Percentiles rank a stretch among this genome's conserved stretches.
Evolutionary conservation across 208 protist genomes (phyloP).

Genomic region (Wallacemonas sp.): DNA sequence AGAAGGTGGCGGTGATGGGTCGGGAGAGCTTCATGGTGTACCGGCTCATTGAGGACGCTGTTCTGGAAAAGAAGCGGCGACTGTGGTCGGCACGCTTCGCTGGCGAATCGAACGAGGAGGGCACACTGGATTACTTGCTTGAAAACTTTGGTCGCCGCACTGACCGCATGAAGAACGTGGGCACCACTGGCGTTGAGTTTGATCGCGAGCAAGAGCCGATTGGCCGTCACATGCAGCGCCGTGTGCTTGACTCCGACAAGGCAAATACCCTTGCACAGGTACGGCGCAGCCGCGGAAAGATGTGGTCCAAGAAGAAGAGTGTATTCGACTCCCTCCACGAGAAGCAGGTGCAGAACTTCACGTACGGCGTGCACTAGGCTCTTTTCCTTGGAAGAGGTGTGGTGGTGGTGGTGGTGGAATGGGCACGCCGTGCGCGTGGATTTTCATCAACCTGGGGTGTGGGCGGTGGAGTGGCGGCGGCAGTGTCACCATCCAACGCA

Average conservation of each 20-base stretch:
- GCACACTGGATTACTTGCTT: slow-evolving; percentile 85
- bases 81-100: slow-evolving; percentile 83
- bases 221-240: slow-evolving; percentile 85
- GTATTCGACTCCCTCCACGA: slow-evolving; percentile 84
- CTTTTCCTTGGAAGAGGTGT: background rate
- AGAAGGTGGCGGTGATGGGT: slow-evolving; percentile 72
- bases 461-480: no score
- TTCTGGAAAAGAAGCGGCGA: slow-evolving; percentile 78
- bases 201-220: slow-evolving; percentile 92
- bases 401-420: background rate
- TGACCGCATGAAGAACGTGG: slow-evolving; percentile 57
- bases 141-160: slow-evolving; percentile 88
- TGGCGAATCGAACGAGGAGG: slow-evolving; percentile 83
- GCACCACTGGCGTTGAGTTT: slow-evolving; percentile 83
- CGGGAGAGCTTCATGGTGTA: slow-evolving; percentile 73
- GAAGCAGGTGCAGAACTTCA: slow-evolving; percentile 87
- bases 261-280: slow-evolving; percentile 72
- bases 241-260: slow-evolving; percentile 84
- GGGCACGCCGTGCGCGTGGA: no score
- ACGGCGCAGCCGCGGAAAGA: slow-evolving; percentile 66
- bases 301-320: slow-evolving; percentile 86
- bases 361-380: slow-evolving; percentile 65
- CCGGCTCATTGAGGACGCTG: slow-evolving; percentile 74
- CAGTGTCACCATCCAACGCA: no score
- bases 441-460: no score